These are phyloP conservation scores for Centella asiatica DNA, from an alignment of 129 eudicot genomes.

Conservation along the genomic window DNA sequence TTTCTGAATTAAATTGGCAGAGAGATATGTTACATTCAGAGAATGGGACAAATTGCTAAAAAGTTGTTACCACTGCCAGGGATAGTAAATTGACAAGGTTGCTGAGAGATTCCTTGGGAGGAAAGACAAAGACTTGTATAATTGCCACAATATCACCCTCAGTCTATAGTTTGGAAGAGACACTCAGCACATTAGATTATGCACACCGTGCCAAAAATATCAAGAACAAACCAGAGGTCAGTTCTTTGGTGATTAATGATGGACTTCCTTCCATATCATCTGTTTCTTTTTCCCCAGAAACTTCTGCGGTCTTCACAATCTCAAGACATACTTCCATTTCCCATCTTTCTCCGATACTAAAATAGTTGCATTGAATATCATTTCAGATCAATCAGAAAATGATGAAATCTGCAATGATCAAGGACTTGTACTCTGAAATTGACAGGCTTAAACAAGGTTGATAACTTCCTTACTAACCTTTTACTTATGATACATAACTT, in stretches of 20 bases:
- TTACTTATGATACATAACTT: too few relatives aligned
- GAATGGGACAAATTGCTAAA: not conserved
- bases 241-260: constrained; percentile 10
- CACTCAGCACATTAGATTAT: constrained; percentile 91
- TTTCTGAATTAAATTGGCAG: not conserved
- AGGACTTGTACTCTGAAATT: constrained; percentile 86
- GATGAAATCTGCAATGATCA: constrained; percentile 93
- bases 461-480: not conserved
- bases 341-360: too few relatives aligned
- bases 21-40: not conserved
- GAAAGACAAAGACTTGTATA: constrained; percentile 95
- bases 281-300: not conserved
- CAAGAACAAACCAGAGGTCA: constrained; percentile 95
- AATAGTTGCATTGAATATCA: constrained; percentile 8
- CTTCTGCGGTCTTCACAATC: not conserved
- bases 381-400: constrained; percentile 89
- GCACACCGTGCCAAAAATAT: constrained; percentile 97
- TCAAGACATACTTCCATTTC: too few relatives aligned
- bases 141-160: constrained; percentile 97
- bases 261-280: not conserved
- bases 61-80: constrained; percentile 30
- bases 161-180: constrained; percentile 79
- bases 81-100: constrained; percentile 93
- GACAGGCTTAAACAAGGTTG: constrained; percentile 95
- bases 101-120: constrained; percentile 97